Base-by-base conservation (phyloP, 345 rosid species). In the Pelargonium nanum region DNA sequence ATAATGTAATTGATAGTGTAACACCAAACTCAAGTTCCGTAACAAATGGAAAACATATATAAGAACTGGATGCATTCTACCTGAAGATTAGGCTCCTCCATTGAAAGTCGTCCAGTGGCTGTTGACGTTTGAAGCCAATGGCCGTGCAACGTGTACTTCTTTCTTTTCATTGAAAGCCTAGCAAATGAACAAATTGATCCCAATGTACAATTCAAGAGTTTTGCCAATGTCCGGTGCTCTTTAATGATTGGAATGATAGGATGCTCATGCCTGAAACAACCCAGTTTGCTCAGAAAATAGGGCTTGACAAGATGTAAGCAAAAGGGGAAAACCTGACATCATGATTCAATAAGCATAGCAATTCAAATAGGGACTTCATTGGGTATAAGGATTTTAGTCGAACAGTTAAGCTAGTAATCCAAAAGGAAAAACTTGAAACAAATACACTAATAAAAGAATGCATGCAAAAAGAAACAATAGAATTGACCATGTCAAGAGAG, bases 21-120 rank as follows among this genome's bases (percentile, higher is more conserved):
- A 55, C 19, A n/a, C 56, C 15, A 16, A 17, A 58, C 34, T 23
- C 58, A 40, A 12, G 9, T 56, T 53, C 19, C 24, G 34, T 21
- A 57, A 52, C 52, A 22, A n/a, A 21, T 9, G 26, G 28, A 34
- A 34, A 58, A 26, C 23, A 34, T 57, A 10, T 61, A 44, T 28
- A 26, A 22, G 21, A 58, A 57, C 26, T 63, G 57, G 53, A 24
- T 15, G 51, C 58, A 54, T 28, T 57, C 20, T 56, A 92, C 98
- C 91, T 92, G 98, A 76, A 92, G 97, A 81, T 92, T 92, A 66
- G 98, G 98, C 76, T 92, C 98, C 77, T 92, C 98, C 81, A 89
- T 92, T 72, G 98, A 92, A 71, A 92, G 83, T 59, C 98, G 73
- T 57, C 98, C 98, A 40, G 98, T 92, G 55, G 97, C 89, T 21